Conservation (phyloP, 352 stramenopile genomes). For the Pythium diclinum region DNA sequence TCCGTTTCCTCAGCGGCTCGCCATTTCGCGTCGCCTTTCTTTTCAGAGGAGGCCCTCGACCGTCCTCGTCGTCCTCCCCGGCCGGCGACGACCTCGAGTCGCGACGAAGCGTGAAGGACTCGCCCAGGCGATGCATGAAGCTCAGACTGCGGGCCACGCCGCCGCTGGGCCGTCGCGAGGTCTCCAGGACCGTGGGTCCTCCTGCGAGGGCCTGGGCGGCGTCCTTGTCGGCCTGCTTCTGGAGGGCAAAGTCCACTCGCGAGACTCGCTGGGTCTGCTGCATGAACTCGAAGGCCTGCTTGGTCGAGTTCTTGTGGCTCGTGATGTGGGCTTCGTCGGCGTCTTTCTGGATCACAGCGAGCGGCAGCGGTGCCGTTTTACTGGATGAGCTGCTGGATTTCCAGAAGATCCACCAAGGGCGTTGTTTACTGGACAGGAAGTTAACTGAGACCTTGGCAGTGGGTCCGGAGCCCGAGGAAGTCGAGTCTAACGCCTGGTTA, state of each 20-base stretch:
- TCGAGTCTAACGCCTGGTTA: constrained; percentile 1
- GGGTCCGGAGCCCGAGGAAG: constrained; percentile 7
- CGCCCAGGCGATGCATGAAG: constrained; percentile 16
- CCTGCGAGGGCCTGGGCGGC: neutral
- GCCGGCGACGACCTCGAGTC: constrained; percentile 1
- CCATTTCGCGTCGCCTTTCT: neutral
- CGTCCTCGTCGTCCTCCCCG: neutral
- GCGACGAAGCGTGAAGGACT: constrained; percentile 15
- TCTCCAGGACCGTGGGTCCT: neutral
- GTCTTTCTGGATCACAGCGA: constrained; percentile 71
- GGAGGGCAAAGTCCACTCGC: constrained; percentile 31
- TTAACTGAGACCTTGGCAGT: neutral
- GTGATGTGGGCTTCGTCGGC: constrained; percentile 53
- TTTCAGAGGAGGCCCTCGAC: neutral
- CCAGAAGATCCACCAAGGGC: constrained; percentile 14
- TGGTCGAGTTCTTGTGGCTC: constrained; percentile 74
- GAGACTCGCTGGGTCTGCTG: constrained; percentile 65
- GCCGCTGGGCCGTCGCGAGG: neutral
- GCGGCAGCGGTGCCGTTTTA: constrained; percentile 48
- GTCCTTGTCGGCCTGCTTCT: constrained; percentile 12
- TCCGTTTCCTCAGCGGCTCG: constrained; percentile 18
- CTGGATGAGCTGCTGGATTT: constrained; percentile 14
- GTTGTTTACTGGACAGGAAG: neutral
- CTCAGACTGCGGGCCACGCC: constrained; percentile 7
- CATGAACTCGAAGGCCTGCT: constrained; percentile 64